Evolutionary conservation across 2,329 filamentous ascomycete genomes (phyloP).

Genomic region (Fusarium paranaense): DNA sequence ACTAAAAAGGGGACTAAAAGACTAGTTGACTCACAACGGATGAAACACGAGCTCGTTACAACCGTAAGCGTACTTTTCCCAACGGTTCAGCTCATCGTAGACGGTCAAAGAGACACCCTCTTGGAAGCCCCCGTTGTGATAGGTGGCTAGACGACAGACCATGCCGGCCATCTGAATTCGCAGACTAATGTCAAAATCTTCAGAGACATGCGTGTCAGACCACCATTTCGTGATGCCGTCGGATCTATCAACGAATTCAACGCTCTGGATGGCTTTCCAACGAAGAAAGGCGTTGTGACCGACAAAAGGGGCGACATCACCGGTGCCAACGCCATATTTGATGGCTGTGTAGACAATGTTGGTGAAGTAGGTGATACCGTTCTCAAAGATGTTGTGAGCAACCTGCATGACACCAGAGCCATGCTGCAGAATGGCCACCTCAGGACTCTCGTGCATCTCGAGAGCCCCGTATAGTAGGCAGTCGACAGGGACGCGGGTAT

Average conservation of each 20-base stretch:
- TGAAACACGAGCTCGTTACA: conserved; percentile 79
- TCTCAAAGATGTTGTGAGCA: conserved; percentile 78
- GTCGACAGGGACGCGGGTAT: conserved; percentile 72
- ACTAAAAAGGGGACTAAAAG: too few relatives aligned
- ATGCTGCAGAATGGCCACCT: conserved; percentile 79
- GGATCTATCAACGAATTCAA: conserved; percentile 34
- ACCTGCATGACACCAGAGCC: conserved; percentile 83
- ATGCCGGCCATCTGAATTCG: conserved; percentile 77
- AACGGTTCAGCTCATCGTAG: conserved; percentile 77
- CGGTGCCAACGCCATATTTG: conserved; percentile 75
- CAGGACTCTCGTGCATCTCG: conserved; percentile 77
- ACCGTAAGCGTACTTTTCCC: conserved; percentile 81
- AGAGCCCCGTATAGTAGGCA: conserved; percentile 76
- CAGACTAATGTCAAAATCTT: conserved; percentile 82
- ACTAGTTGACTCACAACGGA: conserved; percentile 59
- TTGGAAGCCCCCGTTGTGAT: conserved; percentile 77
- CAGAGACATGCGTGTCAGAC: conserved; percentile 81
- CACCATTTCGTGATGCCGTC: conserved; percentile 75
- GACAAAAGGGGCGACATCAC: conserved; percentile 80
- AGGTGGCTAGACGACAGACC: conserved; percentile 75
- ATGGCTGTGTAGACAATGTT: conserved; percentile 82
- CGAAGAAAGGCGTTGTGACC: conserved; percentile 82
- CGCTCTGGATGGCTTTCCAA: conserved; percentile 61
- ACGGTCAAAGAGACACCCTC: conserved; percentile 80
- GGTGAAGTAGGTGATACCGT: conserved; percentile 80